Conservation (phyloP, 805 yeast genomes). For the Novakomyces olei region DNA sequence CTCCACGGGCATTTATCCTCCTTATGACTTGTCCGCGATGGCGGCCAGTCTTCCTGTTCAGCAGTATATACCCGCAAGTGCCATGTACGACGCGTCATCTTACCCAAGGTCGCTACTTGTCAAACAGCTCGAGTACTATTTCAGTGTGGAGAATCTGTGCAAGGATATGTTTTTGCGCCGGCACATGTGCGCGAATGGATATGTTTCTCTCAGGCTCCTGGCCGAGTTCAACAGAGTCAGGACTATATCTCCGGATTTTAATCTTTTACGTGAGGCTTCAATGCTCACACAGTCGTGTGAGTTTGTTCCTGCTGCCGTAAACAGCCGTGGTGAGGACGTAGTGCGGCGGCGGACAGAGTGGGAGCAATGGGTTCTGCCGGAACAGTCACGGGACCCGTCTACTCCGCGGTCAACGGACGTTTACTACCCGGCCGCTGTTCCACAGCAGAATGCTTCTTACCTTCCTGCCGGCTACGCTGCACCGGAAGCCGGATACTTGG, state of each 20-base stretch:
- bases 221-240: slow-evolving; percentile 58
- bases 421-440: too few species aligned
- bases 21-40: too few species aligned
- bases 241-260: slow-evolving; percentile 31
- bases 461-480: too few species aligned
- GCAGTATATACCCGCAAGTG: too few species aligned
- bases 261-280: slow-evolving; percentile 33
- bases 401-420: too few species aligned
- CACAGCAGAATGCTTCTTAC: too few species aligned
- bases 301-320: slow-evolving; percentile 9
- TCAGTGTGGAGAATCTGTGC: slow-evolving; percentile 65
- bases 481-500: too few species aligned
- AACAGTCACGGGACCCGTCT: slow-evolving; percentile 29
- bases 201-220: slow-evolving; percentile 39
- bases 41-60: too few species aligned
- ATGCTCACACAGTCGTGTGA: slow-evolving; percentile 32
- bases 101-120: too few species aligned
- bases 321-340: slow-evolving; percentile 23
- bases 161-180: slow-evolving; percentile 67
- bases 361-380: slow-evolving; percentile 48
- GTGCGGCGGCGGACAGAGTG: slow-evolving; percentile 39
- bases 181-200: slow-evolving; percentile 60
- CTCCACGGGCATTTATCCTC: too few species aligned
- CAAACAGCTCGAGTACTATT: slow-evolving; percentile 58
- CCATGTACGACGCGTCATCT: too few species aligned